A percentile compares a stretch with the other conserved stretches of the same genome.
phyloP scores from a whole-genome alignment of 192 early-diverging fungal genomes.

The Oehlia diaphana region DNA sequence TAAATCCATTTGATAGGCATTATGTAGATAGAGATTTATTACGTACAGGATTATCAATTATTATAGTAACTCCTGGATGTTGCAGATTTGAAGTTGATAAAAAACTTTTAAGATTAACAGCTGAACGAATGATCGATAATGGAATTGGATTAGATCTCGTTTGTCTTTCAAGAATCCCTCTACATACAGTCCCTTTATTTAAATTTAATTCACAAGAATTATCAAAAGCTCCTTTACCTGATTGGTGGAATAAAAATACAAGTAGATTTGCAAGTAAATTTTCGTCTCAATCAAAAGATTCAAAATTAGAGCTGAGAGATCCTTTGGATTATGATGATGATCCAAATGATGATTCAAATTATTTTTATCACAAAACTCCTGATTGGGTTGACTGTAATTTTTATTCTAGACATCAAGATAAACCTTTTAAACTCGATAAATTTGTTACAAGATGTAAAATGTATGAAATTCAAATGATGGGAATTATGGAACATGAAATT shows the following conservation, averaged over 20 bases:
- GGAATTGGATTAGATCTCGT: conserved; percentile 92
- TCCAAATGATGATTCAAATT: conserved; percentile 32
- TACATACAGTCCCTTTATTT: conserved; percentile 89
- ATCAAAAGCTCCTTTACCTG: conserved; percentile 38
- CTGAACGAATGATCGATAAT: conserved; percentile 91
- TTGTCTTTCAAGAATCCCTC: conserved; percentile 82
- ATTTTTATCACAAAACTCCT: conserved; percentile 70
- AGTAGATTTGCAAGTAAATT: conserved; percentile 22
- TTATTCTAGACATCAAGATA: conserved; percentile 57
- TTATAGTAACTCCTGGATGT: conserved; percentile 86
- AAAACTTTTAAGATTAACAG: conserved; percentile 83
- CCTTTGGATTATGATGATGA: conserved; percentile 55
- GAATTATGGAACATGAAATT: conserved; percentile 65
- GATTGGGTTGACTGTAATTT: conserved; percentile 94
- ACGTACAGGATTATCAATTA: conserved; percentile 85
- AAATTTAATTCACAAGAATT: conserved; percentile 62
- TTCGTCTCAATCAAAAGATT: conserved; percentile 39
- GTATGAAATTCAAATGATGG: conserved; percentile 85
- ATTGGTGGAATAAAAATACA: conserved; percentile 25
- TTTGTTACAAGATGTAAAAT: conserved; percentile 78
- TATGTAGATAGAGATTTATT: conserved; percentile 93
- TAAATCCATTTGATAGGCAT: conserved; percentile 93
- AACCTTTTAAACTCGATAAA: conserved; percentile 48
- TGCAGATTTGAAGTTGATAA: conserved; percentile 90
- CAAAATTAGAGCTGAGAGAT: conserved; percentile 41